Percentiles rank a stretch among this genome's conserved stretches.
Conservation (phyloP, 257 asterid genomes). For the Solanum gandarillasii region DNA sequence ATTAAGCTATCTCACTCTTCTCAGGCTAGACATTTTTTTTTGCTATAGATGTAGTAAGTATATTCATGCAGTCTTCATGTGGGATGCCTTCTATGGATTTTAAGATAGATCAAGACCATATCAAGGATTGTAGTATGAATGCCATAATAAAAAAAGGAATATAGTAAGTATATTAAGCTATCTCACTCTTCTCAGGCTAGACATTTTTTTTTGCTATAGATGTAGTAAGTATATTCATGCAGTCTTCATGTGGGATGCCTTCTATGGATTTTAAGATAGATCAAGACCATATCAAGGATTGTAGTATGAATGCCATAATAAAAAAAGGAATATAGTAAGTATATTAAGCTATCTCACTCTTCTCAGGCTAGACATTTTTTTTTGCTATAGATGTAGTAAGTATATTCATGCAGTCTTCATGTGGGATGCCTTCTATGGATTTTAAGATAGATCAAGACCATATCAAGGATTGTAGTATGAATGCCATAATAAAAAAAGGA, state of each 20-base stretch:
- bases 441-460: background rate
- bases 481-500: background rate
- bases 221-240: background rate
- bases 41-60: background rate
- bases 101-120: background rate
- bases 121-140: background rate
- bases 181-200: background rate
- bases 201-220: background rate
- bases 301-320: background rate
- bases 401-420: background rate
- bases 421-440: background rate
- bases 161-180: background rate
- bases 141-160: background rate
- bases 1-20: background rate
- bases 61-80: background rate
- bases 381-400: background rate
- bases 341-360: background rate
- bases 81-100: background rate
- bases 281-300: background rate
- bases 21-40: background rate
- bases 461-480: background rate
- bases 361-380: background rate
- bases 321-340: no score
- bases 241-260: background rate
- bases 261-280: background rate